These are phyloP conservation scores for Plasmodium sp. DNA, from an alignment of 169 alveolate genomes.

Conservation along the genomic window DNA sequence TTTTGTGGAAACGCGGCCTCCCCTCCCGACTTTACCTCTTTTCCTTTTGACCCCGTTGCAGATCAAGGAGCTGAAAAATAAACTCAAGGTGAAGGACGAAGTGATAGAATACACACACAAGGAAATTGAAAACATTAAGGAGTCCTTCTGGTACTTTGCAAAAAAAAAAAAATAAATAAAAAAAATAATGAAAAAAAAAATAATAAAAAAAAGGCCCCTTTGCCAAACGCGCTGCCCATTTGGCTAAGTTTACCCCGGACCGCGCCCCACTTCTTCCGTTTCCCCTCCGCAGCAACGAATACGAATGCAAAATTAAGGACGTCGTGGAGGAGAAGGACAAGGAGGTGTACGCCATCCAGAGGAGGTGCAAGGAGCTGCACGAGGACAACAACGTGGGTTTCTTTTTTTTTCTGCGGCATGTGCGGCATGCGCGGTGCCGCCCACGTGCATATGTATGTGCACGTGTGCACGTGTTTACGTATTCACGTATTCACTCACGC, in stretches of 20 bases:
- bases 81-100: slow-evolving; percentile 48
- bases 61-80: slow-evolving; percentile 58
- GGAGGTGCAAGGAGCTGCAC: slow-evolving; percentile 39
- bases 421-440: not conserved
- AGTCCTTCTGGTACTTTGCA: slow-evolving; percentile 47
- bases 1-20: not conserved
- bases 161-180: not conserved
- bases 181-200: too few species aligned
- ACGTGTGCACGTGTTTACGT: not conserved
- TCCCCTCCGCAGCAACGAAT: slow-evolving; percentile 35
- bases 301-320: slow-evolving; percentile 48
- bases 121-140: slow-evolving; percentile 69
- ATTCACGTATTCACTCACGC: not conserved
- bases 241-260: not conserved
- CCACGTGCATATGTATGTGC: not conserved
- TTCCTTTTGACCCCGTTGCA: not conserved
- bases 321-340: slow-evolving; percentile 61
- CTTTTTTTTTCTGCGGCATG: not conserved
- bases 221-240: not conserved
- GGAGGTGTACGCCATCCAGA: slow-evolving; percentile 22
- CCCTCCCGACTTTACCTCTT: not conserved
- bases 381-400: slow-evolving; percentile 39
- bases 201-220: not conserved
- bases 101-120: slow-evolving; percentile 61
- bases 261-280: not conserved